Conservation (phyloP, 1,284 basidiomycete species). For the Leccinum pseudoinsigne region DNA sequence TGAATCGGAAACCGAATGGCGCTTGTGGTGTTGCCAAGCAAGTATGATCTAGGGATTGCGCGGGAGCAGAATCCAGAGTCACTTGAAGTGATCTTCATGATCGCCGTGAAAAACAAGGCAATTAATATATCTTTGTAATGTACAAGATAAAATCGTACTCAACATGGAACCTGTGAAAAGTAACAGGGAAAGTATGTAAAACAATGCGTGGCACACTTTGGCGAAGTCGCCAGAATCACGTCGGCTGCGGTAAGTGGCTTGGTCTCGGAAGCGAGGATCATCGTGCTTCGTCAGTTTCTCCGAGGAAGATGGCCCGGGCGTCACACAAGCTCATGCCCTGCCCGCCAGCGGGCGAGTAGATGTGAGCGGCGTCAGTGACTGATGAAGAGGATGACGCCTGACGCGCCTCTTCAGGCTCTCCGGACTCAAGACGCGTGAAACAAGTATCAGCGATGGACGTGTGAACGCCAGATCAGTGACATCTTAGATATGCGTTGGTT, state of each 20-base stretch:
- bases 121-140: too few species aligned
- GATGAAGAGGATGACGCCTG: conserved; percentile 33
- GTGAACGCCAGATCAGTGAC: conserved; percentile 32
- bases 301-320: conserved; percentile 32
- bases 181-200: too few species aligned
- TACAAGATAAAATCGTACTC: too few species aligned
- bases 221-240: conserved; percentile 22
- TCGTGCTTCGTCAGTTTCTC: not conserved
- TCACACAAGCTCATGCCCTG: conserved; percentile 20
- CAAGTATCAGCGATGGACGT: conserved; percentile 17
- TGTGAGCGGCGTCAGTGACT: conserved; percentile 20
- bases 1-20: too few species aligned
- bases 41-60: too few species aligned
- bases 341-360: too few species aligned
- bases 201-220: conserved; percentile 2
- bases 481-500: conserved; percentile 19
- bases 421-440: conserved; percentile 15
- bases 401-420: conserved; percentile 11
- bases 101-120: too few species aligned
- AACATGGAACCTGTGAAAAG: too few species aligned
- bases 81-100: too few species aligned
- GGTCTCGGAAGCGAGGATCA: not conserved
- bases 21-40: too few species aligned
- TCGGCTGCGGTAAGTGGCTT: conserved; percentile 20
- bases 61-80: too few species aligned